phyloP scores from a whole-genome alignment of 2,329 filamentous ascomycete species.

The Neofusicoccum kwambonambiense region DNA sequence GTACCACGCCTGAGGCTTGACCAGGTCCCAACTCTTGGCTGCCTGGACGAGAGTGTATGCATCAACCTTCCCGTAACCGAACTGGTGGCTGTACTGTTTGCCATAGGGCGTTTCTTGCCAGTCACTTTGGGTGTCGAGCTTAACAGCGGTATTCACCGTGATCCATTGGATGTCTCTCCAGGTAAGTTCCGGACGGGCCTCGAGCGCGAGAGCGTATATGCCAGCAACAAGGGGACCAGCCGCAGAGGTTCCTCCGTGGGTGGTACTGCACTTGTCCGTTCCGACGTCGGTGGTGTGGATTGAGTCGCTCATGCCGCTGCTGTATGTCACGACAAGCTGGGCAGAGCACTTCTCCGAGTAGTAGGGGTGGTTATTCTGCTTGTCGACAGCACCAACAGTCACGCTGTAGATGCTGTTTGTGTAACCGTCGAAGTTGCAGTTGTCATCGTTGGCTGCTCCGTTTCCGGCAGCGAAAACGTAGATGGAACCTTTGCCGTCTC shows the following conservation, averaged over 20 bases:
- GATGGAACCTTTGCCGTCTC: conserved; percentile 79
- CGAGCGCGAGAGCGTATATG: conserved; percentile 83
- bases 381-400: conserved; percentile 89
- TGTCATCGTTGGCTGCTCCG: conserved; percentile 81
- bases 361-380: conserved; percentile 83
- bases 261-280: conserved; percentile 69
- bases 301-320: conserved; percentile 80
- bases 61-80: conserved; percentile 94
- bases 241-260: conserved; percentile 93
- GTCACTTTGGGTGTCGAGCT: conserved; percentile 71
- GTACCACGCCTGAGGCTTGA: conserved; percentile 95
- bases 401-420: conserved; percentile 99
- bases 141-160: conserved; percentile 78
- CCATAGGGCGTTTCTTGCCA: conserved; percentile 82
- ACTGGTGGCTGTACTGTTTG: conserved; percentile 89
- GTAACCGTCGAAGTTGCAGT: conserved; percentile 99
- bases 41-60: conserved; percentile 79
- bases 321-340: conserved; percentile 93
- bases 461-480: conserved; percentile 98
- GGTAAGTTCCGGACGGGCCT: conserved; percentile 78
- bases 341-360: conserved; percentile 97
- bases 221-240: conserved; percentile 91
- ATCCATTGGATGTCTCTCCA: conserved; percentile 97
- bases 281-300: conserved; percentile 98
- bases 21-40: conserved; percentile 79